These are phyloP conservation scores for Bryoerythrophyllum caledonicum DNA, from an alignment of 225 moss, liverwort and hornwort genomes.

Conservation along the genomic window DNA sequence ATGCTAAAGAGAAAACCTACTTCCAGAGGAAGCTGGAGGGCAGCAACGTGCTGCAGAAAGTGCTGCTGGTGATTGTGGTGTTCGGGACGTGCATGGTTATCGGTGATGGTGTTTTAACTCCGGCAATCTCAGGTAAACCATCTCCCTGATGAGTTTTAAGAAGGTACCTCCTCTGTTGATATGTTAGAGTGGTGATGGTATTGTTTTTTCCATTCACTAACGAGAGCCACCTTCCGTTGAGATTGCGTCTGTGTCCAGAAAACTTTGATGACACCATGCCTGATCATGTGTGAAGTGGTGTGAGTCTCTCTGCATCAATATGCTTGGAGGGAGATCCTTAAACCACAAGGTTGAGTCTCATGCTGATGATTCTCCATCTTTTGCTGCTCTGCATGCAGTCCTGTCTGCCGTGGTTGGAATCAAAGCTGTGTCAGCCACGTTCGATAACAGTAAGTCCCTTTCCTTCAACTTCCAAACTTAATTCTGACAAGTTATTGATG, in stretches of 20 bases:
- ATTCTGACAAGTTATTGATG: too few relatives aligned
- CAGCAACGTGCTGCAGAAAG: slow-evolving; percentile 63
- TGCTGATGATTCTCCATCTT: slow-evolving; percentile 29
- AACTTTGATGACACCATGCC: slow-evolving; percentile 5
- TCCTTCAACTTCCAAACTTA: background rate
- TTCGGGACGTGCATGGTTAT: slow-evolving; percentile 98
- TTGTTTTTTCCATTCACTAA: slow-evolving; percentile 8
- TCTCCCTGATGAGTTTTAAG: background rate
- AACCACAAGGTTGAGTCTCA: slow-evolving; percentile 8
- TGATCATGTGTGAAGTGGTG: background rate
- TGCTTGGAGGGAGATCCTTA: slow-evolving; percentile 15
- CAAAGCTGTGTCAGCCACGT: slow-evolving; percentile 60
- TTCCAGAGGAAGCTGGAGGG: slow-evolving; percentile 67
- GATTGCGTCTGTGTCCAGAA: slow-evolving; percentile 31
- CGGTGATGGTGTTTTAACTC: slow-evolving; percentile 92
- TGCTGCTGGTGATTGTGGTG: slow-evolving; percentile 70
- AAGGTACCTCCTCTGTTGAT: too few relatives aligned
- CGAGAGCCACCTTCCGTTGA: slow-evolving; percentile 16
- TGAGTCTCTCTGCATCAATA: slow-evolving; percentile 21
- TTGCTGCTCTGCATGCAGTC: slow-evolving; percentile 73
- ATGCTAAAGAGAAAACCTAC: slow-evolving; percentile 33
- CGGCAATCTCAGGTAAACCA: slow-evolving; percentile 85
- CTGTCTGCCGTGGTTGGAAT: slow-evolving; percentile 90
- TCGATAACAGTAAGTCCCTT: slow-evolving; percentile 57
- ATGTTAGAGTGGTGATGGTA: background rate